A percentile compares a stretch with the other conserved stretches of the same genome.
Conservation (phyloP, 2,329 filamentous ascomycete genomes). For the Davidsoniella neocaledoniae region DNA sequence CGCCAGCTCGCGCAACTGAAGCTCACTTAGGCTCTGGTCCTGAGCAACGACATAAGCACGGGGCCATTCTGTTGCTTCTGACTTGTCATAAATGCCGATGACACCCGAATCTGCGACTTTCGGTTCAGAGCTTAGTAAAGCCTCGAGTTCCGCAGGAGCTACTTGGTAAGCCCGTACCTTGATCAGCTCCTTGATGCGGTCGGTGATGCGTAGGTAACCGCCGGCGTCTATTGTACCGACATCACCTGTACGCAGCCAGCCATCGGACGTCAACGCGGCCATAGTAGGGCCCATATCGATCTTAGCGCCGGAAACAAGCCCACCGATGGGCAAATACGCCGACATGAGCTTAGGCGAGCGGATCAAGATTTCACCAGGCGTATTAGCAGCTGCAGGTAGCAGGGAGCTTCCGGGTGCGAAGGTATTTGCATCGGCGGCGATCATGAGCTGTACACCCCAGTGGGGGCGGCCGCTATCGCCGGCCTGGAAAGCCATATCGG, state of each 20-base stretch:
- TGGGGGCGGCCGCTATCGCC: constrained; percentile 52
- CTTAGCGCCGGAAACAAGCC: constrained; percentile 15
- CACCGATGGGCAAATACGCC: constrained; percentile 48
- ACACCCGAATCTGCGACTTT: constrained; percentile 48
- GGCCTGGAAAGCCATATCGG: constrained; percentile 26
- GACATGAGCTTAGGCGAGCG: constrained; percentile 47
- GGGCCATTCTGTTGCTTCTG: constrained; percentile 45
- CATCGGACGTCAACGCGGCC: constrained; percentile 31
- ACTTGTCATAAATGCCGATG: constrained; percentile 37
- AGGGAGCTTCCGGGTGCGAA: constrained; percentile 14
- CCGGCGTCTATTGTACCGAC: constrained; percentile 41
- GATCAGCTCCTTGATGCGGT: constrained; percentile 53
- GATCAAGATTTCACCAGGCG: constrained; percentile 49
- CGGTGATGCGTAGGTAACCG: constrained; percentile 47
- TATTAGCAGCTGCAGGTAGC: constrained; percentile 20
- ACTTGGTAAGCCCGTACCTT: constrained; percentile 46
- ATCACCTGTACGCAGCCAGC: constrained; percentile 58
- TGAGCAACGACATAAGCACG: constrained; percentile 42
- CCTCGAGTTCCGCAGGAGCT: constrained; percentile 34
- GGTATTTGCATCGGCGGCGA: constrained; percentile 33
- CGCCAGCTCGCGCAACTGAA: constrained; percentile 26
- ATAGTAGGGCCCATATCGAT: constrained; percentile 23
- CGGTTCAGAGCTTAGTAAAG: constrained; percentile 21
- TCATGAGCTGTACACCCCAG: constrained; percentile 47
- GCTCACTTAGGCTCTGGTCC: constrained; percentile 18